Percentiles rank a stretch among this genome's conserved stretches.
These are phyloP conservation scores for Ogataea sp. DNA, from an alignment of 805 yeast genomes.

Conservation along the genomic window DNA sequence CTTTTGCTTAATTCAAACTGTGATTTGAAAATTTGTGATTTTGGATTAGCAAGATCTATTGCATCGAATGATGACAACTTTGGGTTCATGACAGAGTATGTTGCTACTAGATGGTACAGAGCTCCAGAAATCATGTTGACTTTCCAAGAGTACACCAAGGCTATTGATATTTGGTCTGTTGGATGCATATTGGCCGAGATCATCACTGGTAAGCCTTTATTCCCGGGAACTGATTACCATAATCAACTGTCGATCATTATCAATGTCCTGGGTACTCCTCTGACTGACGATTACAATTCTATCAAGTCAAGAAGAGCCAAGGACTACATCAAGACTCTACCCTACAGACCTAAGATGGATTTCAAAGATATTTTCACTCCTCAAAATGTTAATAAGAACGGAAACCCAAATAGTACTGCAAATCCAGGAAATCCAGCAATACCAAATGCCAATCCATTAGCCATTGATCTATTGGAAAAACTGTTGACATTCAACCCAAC, in stretches of 20 bases:
- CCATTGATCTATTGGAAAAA: conserved; percentile 58
- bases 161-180: conserved; percentile 95
- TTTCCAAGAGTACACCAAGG: conserved; percentile 86
- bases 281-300: conserved; percentile 64
- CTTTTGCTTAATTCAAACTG: conserved; percentile 83
- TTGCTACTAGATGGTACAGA: conserved; percentile 95
- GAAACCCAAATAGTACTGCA: conserved; percentile 18
- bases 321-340: conserved; percentile 77
- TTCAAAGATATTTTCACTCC: conserved; percentile 40
- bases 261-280: conserved; percentile 83
- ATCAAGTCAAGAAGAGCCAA: conserved; percentile 79
- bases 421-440: neutral
- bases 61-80: conserved; percentile 58
- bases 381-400: too few species aligned
- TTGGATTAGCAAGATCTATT: conserved; percentile 75
- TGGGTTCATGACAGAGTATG: conserved; percentile 89
- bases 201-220: conserved; percentile 76
- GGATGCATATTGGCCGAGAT: conserved; percentile 94
- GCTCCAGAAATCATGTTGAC: conserved; percentile 98
- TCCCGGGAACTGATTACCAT: conserved; percentile 92
- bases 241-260: conserved; percentile 82
- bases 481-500: conserved; percentile 78
- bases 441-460: conserved; percentile 46
- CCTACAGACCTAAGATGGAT: conserved; percentile 57
- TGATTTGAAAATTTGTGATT: conserved; percentile 90